Base-by-base conservation (phyloP, 495 filamentous ascomycete genomes). In the Alectoria sarmentosa region DNA sequence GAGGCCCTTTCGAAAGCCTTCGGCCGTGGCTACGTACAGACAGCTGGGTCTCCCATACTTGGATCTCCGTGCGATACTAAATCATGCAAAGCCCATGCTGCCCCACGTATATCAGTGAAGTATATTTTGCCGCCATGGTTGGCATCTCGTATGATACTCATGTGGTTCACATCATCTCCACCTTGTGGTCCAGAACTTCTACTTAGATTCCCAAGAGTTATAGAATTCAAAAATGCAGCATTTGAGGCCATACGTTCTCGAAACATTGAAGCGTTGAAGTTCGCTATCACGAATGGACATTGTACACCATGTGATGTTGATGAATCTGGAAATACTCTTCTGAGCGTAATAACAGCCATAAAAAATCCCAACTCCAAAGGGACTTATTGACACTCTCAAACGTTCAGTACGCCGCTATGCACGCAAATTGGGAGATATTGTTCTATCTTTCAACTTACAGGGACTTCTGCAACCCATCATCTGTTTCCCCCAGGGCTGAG, bases 111-210 rank as follows among this genome's bases (percentile, higher is more conserved):
- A 14, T 41, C 17, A 37, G 3, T 59, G 4, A 23, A 59, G 3
- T 64, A 59, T 32, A 1, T 17, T n/a, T 46, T 64, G 55, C 55
- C 55, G 19, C 5, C 2, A 38, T 64, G 62, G 41, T 39, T 64
- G 19, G 42, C 34, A 23, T 34, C 19, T 19, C 62, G 62, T 30
- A 64, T 59, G 55, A 23, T 64, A 30, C 26, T 41, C 17, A 38
- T 58, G 26, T 64, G 39, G 62, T 38, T 46, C 23, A 41, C 26
- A 23, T 64, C 54, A 19, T 48, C 39, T 26, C 55, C 62, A 10
- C 14, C 26, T 4, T 37, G 46, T n/a, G 21, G 39, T 64, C 62
- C 62, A 28, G 62, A 64, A 34, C 8, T 49, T 23, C 30, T 64
- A 9, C 32, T 64, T 26, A 46, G 54, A 54, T 55, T 64, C 14